These are phyloP conservation scores for Scutellaria baicalensis DNA, from an alignment of 257 asterid species.

Conservation along the genomic window DNA sequence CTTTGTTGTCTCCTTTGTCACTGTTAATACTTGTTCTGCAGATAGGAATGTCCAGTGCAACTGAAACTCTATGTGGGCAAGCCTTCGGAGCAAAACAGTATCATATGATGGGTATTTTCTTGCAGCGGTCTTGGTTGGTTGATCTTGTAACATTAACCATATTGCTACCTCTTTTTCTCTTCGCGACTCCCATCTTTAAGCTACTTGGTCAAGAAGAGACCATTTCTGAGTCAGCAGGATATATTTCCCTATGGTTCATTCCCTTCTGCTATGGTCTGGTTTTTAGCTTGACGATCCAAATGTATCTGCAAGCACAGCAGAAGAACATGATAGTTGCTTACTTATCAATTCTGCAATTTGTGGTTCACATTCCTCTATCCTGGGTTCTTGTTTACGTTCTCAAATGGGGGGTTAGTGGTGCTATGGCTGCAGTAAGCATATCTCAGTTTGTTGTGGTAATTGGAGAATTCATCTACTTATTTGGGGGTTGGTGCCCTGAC, in stretches of 20 bases:
- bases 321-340: conserved; percentile 72
- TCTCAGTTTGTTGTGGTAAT: conserved; percentile 58
- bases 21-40: conserved; percentile 15
- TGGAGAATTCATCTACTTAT: conserved; percentile 64
- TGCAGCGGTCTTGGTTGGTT: conserved; percentile 90
- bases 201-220: conserved; percentile 58
- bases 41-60: conserved; percentile 98
- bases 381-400: conserved; percentile 52
- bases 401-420: conserved; percentile 60
- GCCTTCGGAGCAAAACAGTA: conserved; percentile 83
- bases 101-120: conserved; percentile 93
- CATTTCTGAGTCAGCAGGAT: conserved; percentile 63
- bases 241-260: conserved; percentile 70
- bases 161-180: conserved; percentile 59
- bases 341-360: conserved; percentile 43
- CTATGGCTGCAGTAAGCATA: conserved; percentile 62
- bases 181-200: conserved; percentile 52
- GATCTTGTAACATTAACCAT: conserved; percentile 55
- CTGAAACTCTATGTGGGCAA: conserved; percentile 95
- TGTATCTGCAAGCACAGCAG: conserved; percentile 91
- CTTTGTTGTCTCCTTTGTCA: neutral
- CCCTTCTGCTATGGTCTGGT: conserved; percentile 59
- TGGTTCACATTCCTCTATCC: conserved; percentile 65
- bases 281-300: conserved; percentile 74
- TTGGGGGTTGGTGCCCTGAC: conserved; percentile 84